Evolutionary conservation across 2,329 filamentous ascomycete genomes (phyloP), one percentile per base, ranked within the genome.

Genomic region (Neonectria neomacrospora): DNA sequence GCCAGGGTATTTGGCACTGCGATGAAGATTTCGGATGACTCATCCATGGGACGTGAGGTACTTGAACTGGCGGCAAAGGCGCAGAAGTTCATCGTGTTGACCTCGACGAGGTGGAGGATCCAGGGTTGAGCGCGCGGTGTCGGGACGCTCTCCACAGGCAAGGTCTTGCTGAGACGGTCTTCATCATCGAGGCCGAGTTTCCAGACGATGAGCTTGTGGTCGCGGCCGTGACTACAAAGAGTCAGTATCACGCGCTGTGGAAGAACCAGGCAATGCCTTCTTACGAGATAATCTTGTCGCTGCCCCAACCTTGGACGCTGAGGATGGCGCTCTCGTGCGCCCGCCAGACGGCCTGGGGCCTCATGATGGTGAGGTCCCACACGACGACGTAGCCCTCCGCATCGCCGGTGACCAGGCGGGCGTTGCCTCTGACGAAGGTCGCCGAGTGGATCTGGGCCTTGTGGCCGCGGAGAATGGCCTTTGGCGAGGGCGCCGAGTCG

Each of bases 61-160:
- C 79, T 75, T 63, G 81, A 63, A 74, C 90, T 90, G 65, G 85
- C 84, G 2, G 91, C 85, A 76, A 97, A 97, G 2, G 91, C 86
- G 76, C 96, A 99, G 76, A 98, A 99, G 75, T 98, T 99, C 80
- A 98, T 87, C 1, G 95, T 93, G 74, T 97, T 97, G 45, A 98
- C 93, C 5, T 91, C 84, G 5, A 99, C 81, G 4, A 92, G 86
- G 77, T 97, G 88, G 22, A 97, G 78, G n/a, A 97, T 81, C 93
- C 93, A 97, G 30, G 96, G 96, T 71, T 90, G 85, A 18, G 85
- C 86, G 67, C 80, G 85, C 53, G 77, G 77, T 48, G 77, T 79
- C 28, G 76, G 77, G 2, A 75, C 80, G 50, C 80, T 79, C 65
- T 96, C 92, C 32, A 95, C 85, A 0, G 95, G 95, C 12, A 96